phyloP scores from a whole-genome alignment of 345 rosid species.

The Bretschneidera sinensis region DNA sequence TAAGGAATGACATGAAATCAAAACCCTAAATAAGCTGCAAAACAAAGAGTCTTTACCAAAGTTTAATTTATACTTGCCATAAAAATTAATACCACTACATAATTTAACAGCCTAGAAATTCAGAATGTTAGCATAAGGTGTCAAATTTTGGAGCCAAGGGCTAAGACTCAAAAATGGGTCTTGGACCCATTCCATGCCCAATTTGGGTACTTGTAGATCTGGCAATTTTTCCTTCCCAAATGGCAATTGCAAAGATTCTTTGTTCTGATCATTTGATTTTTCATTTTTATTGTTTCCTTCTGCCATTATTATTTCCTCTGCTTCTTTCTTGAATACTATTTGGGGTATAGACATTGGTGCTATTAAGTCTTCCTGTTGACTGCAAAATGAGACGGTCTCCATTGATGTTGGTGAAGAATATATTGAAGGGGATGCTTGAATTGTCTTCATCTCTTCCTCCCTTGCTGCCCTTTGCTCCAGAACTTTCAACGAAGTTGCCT shows the following conservation, averaged over 20 bases:
- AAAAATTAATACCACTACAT: too few species aligned
- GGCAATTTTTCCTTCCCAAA: constrained; percentile 39
- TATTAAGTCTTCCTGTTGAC: constrained; percentile 37
- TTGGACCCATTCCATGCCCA: constrained; percentile 57
- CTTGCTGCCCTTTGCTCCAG: constrained; percentile 77
- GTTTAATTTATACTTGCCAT: too few species aligned
- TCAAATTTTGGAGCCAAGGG: constrained; percentile 76
- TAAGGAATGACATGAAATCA: too few species aligned
- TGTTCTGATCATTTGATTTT: constrained; percentile 15
- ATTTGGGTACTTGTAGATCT: constrained; percentile 71
- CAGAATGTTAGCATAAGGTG: constrained; percentile 46
- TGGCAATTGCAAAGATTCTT: constrained; percentile 42
- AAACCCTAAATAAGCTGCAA: too few species aligned
- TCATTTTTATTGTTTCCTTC: constrained; percentile 8
- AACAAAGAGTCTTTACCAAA: too few species aligned
- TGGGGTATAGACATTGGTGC: constrained; percentile 17
- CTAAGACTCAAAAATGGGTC: constrained; percentile 60
- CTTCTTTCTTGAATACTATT: constrained; percentile 37
- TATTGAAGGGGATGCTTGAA: constrained; percentile 36
- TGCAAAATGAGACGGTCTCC: constrained; percentile 31
- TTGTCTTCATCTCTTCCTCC: constrained; percentile 45
- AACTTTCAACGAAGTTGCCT: constrained; percentile 85
- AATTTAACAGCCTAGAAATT: constrained; percentile 35
- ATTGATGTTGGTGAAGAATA: constrained; percentile 40
- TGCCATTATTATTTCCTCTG: constrained; percentile 13